Conservation (phyloP, 2,329 filamentous ascomycete genomes). For the Botrytis squamosa region DNA sequence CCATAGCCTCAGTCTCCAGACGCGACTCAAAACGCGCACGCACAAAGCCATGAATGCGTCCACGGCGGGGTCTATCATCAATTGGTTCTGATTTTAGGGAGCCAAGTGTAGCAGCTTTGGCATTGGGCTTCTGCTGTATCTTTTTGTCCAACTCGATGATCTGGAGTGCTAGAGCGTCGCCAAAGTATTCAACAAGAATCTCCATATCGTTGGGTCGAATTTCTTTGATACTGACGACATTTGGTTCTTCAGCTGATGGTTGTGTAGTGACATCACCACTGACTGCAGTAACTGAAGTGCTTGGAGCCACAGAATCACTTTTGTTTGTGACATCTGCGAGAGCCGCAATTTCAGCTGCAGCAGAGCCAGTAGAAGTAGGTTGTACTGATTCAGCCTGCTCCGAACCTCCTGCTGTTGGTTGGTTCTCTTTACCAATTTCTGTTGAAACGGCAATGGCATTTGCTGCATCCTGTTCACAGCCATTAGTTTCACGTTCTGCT, state of each 20-base stretch:
- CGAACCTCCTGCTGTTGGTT: not conserved
- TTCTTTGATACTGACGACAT: slow-evolving; percentile 30
- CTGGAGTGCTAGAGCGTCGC: slow-evolving; percentile 47
- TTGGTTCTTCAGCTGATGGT: not conserved
- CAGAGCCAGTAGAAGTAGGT: not conserved
- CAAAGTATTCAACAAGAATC: slow-evolving; percentile 49
- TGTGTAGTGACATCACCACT: slow-evolving; percentile 8
- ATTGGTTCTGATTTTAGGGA: slow-evolving; percentile 54
- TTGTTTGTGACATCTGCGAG: not conserved
- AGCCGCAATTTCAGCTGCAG: not conserved
- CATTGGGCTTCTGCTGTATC: slow-evolving; percentile 52
- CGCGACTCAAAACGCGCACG: slow-evolving; percentile 63
- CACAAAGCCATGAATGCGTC: slow-evolving; percentile 56
- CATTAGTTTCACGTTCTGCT: not conserved
- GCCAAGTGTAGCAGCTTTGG: slow-evolving; percentile 56
- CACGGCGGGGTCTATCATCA: slow-evolving; percentile 59
- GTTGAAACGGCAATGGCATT: not conserved
- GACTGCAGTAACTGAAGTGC: not conserved
- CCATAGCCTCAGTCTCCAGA: slow-evolving; percentile 61
- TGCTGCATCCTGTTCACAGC: not conserved
- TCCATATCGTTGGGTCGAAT: slow-evolving; percentile 47
- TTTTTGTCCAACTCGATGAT: slow-evolving; percentile 56
- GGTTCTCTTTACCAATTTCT: slow-evolving; percentile 11
- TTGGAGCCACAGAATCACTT: not conserved
- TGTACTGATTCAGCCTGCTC: not conserved